Evolutionary conservation across 176 grass and related monocot genomes (phyloP).

Genomic region (Oryza officinalis): DNA sequence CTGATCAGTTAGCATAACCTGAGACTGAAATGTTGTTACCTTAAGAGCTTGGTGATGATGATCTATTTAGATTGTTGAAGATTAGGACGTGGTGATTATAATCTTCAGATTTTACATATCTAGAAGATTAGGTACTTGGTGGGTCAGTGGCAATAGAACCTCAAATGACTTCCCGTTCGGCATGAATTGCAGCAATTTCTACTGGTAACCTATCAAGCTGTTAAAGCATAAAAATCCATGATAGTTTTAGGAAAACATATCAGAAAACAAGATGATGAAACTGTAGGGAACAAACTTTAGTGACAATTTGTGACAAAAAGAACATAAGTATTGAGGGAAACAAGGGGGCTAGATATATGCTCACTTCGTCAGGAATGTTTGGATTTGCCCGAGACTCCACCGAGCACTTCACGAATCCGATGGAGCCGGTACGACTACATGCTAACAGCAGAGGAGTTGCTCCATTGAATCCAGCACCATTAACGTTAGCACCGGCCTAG

Average conservation of each 20-base stretch:
- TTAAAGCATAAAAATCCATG: neutral
- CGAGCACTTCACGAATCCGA: constrained; percentile 9
- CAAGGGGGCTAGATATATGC: neutral
- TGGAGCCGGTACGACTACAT: neutral
- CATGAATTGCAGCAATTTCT: constrained; percentile 28
- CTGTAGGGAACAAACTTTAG: neutral
- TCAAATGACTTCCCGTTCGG: neutral
- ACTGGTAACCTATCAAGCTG: constrained; percentile 32
- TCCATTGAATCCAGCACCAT: constrained; percentile 19
- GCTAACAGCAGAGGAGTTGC: constrained; percentile 29
- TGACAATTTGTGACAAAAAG: neutral
- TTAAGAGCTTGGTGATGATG: neutral
- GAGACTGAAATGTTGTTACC: neutral
- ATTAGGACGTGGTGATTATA: neutral
- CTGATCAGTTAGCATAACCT: neutral
- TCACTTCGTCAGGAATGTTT: constrained; percentile 24
- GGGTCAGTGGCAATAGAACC: constrained; percentile 1
- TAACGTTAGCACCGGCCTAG: constrained; percentile 31
- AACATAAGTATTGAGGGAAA: neutral
- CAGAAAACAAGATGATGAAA: too few relatives aligned
- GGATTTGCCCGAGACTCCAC: constrained; percentile 32
- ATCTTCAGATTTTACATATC: constrained; percentile 14
- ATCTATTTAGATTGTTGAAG: neutral
- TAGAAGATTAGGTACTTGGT: neutral
- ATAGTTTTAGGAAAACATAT: neutral